These are phyloP conservation scores for Capronia americana DNA, from an alignment of 2,329 filamentous ascomycete species.

Conservation along the genomic window DNA sequence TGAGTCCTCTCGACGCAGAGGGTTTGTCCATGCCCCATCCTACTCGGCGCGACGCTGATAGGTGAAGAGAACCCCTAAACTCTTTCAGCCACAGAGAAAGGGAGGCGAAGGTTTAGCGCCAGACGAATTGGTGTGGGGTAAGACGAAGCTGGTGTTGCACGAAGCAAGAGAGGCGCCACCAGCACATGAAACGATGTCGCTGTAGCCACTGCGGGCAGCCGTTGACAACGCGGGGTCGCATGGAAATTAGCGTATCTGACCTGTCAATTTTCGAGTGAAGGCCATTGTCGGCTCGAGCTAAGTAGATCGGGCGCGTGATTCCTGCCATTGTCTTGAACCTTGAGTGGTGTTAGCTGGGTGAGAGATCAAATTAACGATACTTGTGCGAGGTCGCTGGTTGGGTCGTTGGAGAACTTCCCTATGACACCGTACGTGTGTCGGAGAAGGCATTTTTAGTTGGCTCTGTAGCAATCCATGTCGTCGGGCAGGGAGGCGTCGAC, in stretches of 20 bases:
- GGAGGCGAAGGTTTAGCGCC: neutral
- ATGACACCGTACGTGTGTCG: neutral
- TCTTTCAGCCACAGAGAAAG: neutral
- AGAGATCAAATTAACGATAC: neutral
- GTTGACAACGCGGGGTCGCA: constrained; percentile 18
- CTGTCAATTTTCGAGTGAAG: constrained; percentile 11
- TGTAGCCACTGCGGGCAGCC: constrained; percentile 14
- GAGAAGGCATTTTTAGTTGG: neutral
- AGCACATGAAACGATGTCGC: constrained; percentile 16
- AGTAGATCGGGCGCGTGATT: constrained; percentile 13
- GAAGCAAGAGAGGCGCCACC: neutral
- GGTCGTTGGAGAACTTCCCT: neutral
- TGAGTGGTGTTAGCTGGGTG: constrained; percentile 8
- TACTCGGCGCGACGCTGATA: neutral
- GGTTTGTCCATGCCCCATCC: neutral
- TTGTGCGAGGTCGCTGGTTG: neutral
- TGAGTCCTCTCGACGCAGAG: neutral
- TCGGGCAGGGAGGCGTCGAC: constrained; percentile 6
- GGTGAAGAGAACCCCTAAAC: neutral
- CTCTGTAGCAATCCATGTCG: neutral
- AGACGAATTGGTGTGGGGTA: constrained; percentile 1
- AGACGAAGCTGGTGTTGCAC: neutral
- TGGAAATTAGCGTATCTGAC: constrained; percentile 12
- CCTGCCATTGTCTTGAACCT: constrained; percentile 7
- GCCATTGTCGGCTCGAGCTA: constrained; percentile 5